Conservation (phyloP, 345 rosid genomes). For the Excoecaria cochinchinensis region DNA sequence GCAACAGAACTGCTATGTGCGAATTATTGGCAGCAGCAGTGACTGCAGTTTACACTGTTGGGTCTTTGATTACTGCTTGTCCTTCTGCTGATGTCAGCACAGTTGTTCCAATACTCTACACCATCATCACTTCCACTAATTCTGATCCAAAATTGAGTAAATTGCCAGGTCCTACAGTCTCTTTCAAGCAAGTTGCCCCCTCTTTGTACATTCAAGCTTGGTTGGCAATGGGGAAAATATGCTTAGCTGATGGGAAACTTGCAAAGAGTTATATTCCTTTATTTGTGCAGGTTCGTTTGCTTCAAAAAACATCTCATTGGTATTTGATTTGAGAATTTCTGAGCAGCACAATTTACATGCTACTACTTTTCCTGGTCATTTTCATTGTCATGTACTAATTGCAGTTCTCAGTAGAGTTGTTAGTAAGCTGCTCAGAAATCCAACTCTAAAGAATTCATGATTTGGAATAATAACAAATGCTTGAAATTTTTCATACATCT, state of each 20-base stretch:
- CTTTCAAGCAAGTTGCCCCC: slow-evolving; percentile 63
- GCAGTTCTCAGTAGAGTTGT: not conserved
- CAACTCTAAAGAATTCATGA: not conserved
- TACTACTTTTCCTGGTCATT: not conserved
- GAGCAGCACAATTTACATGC: not conserved
- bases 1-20: slow-evolving; percentile 41
- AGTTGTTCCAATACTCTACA: slow-evolving; percentile 62
- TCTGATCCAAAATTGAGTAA: slow-evolving; percentile 59
- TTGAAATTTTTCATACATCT: not conserved
- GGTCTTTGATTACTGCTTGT: slow-evolving; percentile 67
- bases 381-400: not conserved
- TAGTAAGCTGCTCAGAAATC: not conserved
- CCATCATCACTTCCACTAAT: slow-evolving; percentile 74
- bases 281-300: slow-evolving; percentile 73
- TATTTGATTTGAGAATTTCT: not conserved
- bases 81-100: slow-evolving; percentile 67
- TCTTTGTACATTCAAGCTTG: slow-evolving; percentile 79
- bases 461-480: not conserved
- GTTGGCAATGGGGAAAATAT: slow-evolving; percentile 91
- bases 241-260: slow-evolving; percentile 82
- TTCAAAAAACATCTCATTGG: slow-evolving; percentile 4
- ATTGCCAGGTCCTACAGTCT: slow-evolving; percentile 49
- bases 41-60: slow-evolving; percentile 71
- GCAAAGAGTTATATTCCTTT: slow-evolving; percentile 85
- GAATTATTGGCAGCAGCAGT: slow-evolving; percentile 52